These are phyloP conservation scores for Termitomyces sp. DNA, from an alignment of 768 basidiomycete species.

Conservation along the genomic window DNA sequence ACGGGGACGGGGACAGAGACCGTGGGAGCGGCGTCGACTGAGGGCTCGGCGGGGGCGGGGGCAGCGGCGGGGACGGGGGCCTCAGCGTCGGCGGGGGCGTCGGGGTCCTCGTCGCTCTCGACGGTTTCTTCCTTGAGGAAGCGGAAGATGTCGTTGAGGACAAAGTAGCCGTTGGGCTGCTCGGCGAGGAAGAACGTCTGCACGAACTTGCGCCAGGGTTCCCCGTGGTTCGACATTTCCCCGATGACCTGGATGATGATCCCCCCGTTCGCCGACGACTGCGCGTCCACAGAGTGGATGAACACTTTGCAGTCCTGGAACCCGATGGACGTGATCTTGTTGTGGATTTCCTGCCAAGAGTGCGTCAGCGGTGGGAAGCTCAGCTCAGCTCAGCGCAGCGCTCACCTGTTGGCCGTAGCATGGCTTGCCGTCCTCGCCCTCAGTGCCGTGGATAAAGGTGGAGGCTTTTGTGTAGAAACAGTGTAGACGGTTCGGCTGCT, in stretches of 20 bases:
- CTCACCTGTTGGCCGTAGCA: constrained; percentile 91
- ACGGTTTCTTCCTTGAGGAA: constrained; percentile 95
- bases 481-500: constrained; percentile 93
- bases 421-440: constrained; percentile 89
- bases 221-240: constrained; percentile 93
- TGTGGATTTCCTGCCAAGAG: constrained; percentile 82
- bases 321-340: constrained; percentile 90
- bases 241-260: constrained; percentile 99
- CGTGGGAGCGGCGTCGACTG: constrained; percentile 15
- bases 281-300: constrained; percentile 97
- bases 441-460: constrained; percentile 95
- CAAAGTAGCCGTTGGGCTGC: constrained; percentile 98
- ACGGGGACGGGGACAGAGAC: too few species aligned
- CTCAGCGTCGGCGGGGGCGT: neutral
- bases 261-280: constrained; percentile 90
- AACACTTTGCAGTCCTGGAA: constrained; percentile 98
- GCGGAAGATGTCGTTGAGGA: constrained; percentile 99
- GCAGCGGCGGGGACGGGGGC: constrained; percentile 22
- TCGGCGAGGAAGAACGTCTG: constrained; percentile 99
- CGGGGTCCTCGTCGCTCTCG: constrained; percentile 51
- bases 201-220: constrained; percentile 96
- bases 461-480: constrained; percentile 99
- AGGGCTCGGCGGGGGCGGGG: constrained; percentile 22
- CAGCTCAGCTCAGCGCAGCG: too few species aligned
- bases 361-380: too few species aligned